These are phyloP conservation scores for sweet orange (Citrus sinensis) DNA, from an alignment of 345 rosid species.

Conservation along the genomic window DNA sequence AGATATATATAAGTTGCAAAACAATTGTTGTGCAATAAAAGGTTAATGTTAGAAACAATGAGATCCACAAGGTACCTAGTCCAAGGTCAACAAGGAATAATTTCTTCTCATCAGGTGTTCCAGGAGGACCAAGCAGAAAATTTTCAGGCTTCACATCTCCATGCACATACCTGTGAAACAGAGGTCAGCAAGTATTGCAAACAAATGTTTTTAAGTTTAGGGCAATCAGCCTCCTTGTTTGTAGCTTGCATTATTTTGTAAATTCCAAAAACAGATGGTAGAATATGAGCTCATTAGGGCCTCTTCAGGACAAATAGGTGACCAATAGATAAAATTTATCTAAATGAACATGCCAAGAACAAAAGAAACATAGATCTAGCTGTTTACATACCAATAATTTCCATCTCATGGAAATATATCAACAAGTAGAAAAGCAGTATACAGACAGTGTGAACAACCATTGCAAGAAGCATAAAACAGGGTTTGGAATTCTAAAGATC, in stretches of 20 bases:
- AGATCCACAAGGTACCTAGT: constrained; percentile 40
- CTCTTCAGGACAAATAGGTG: neutral
- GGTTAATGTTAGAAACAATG: neutral
- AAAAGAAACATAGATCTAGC: neutral
- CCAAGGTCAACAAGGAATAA: constrained; percentile 71
- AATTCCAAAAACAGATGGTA: neutral
- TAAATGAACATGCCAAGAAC: neutral
- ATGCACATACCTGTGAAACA: constrained; percentile 53
- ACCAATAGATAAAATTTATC: neutral
- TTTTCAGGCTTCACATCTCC: constrained; percentile 86
- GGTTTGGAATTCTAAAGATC: neutral
- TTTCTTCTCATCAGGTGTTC: constrained; percentile 57
- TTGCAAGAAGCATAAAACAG: neutral
- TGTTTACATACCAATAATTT: neutral
- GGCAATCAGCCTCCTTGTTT: neutral
- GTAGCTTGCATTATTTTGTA: neutral
- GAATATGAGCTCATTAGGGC: neutral
- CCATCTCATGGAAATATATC: constrained; percentile 2
- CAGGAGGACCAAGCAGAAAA: constrained; percentile 64
- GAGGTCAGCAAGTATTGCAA: neutral
- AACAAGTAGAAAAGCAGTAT: neutral
- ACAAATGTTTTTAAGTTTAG: neutral
- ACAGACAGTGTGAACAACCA: neutral
- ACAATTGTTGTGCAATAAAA: neutral
- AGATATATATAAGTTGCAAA: neutral